A percentile compares a stretch with the other conserved stretches of the same genome.
Evolutionary conservation across 1,284 basidiomycete genomes (phyloP).

Genomic region (Ceratobasidium papillatum): DNA sequence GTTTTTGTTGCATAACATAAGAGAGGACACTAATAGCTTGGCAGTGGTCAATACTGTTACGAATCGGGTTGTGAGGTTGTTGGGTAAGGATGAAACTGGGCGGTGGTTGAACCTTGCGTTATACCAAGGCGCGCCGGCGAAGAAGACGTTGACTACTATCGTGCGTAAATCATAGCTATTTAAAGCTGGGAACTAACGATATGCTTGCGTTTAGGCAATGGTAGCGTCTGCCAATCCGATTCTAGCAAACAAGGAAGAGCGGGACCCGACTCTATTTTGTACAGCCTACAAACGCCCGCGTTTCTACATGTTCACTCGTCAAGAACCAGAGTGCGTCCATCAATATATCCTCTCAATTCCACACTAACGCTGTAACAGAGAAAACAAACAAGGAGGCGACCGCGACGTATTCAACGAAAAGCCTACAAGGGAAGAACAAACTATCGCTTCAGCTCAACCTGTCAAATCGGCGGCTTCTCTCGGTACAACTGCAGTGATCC

Average conservation of each 20-base stretch:
- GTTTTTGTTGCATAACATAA: constrained; percentile 44
- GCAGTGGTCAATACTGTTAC: constrained; percentile 93
- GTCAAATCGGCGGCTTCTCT: constrained; percentile 66
- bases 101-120: constrained; percentile 89
- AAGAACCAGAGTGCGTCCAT: constrained; percentile 82
- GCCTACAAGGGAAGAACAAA: constrained; percentile 95
- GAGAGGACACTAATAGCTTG: background rate
- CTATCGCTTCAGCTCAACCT: constrained; percentile 74
- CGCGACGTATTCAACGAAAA: constrained; percentile 99
- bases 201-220: constrained; percentile 71
- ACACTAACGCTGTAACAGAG: constrained; percentile 57
- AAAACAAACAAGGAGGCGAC: constrained; percentile 80
- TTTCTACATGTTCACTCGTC: constrained; percentile 97
- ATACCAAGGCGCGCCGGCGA: constrained; percentile 93
- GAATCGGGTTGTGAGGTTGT: constrained; percentile 87
- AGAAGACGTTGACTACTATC: constrained; percentile 83
- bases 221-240: constrained; percentile 96
- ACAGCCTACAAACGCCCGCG: constrained; percentile 92
- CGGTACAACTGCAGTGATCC: constrained; percentile 84
- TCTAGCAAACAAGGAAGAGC: constrained; percentile 78
- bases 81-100: constrained; percentile 95
- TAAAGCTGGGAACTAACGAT: background rate
- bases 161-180: constrained; percentile 56
- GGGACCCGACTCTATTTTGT: constrained; percentile 93
- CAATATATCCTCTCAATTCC: background rate